Evolutionary conservation across 371 early-diverging fungal genomes (phyloP).

Genomic region (Blyttiomyces sp.): DNA sequence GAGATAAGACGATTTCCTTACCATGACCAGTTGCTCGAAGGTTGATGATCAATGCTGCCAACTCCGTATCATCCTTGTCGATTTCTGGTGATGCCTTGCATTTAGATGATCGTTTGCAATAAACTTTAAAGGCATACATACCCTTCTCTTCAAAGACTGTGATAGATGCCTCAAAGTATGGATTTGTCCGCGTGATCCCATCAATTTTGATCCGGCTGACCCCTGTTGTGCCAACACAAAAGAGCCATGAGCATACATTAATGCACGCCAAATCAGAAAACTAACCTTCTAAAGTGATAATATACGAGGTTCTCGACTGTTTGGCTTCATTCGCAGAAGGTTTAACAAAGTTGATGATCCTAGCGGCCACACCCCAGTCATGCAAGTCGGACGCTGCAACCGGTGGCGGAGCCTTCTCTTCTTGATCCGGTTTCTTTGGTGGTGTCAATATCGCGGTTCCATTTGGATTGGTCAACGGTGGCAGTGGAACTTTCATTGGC

Average conservation of each 20-base stretch:
- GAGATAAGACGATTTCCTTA: conserved; percentile 3
- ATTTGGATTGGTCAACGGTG: not conserved
- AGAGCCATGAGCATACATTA: not conserved
- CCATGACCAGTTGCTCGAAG: conserved; percentile 59
- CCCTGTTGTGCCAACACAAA: conserved; percentile 16
- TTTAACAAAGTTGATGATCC: conserved; percentile 31
- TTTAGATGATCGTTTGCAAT: not conserved
- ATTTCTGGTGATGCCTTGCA: conserved; percentile 19
- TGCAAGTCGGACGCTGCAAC: conserved; percentile 21
- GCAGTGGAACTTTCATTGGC: conserved; percentile 12
- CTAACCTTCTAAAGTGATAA: conserved; percentile 36
- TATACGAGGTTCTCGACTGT: conserved; percentile 10
- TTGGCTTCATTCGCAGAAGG: conserved; percentile 17
- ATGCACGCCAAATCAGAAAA: conserved; percentile 1
- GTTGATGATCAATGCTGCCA: conserved; percentile 53
- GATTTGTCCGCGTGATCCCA: conserved; percentile 17
- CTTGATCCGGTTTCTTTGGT: conserved; percentile 4
- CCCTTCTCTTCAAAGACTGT: conserved; percentile 25
- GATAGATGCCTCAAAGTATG: conserved; percentile 34
- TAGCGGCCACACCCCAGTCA: conserved; percentile 39
- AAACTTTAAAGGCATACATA: not conserved
- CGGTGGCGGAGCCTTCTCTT: conserved; percentile 13
- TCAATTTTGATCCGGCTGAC: conserved; percentile 37
- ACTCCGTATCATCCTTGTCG: conserved; percentile 50
- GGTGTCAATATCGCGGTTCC: not conserved